Evolutionary conservation across 768 basidiomycete species (phyloP).

Genomic region (Coprinopsis cinerea): DNA sequence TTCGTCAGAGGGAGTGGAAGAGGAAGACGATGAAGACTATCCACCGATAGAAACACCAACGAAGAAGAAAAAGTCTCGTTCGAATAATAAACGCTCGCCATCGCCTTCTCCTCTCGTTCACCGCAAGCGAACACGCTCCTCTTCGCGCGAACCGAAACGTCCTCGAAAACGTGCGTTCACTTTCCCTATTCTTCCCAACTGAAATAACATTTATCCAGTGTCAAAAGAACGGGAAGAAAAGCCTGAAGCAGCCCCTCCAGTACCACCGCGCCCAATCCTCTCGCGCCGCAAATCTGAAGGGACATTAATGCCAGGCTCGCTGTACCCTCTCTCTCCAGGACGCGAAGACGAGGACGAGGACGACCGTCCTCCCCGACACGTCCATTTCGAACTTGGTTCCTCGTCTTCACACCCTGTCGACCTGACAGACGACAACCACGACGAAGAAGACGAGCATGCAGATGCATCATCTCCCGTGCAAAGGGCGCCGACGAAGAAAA

Average conservation of each 20-base stretch:
- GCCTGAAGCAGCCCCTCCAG: conserved; percentile 26
- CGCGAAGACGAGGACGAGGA: conserved; percentile 8
- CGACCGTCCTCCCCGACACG: neutral
- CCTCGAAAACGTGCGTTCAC: neutral
- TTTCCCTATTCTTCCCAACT: neutral
- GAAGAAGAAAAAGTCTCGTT: neutral
- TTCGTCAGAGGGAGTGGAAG: conserved; percentile 7
- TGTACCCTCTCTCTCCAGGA: conserved; percentile 72
- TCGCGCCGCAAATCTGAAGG: neutral
- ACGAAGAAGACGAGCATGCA: neutral
- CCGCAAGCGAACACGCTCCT: neutral
- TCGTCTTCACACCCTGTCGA: conserved; percentile 7
- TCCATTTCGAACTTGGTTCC: conserved; percentile 6
- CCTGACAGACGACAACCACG: conserved; percentile 6
- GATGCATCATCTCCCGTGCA: neutral
- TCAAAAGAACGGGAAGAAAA: too few species aligned
- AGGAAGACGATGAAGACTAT: conserved; percentile 14
- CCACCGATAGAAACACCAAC: conserved; percentile 6
- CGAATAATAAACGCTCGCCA: conserved; percentile 11
- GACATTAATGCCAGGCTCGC: conserved; percentile 71
- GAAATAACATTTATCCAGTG: neutral
- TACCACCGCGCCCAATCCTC: conserved; percentile 7
- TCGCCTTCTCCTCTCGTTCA: conserved; percentile 18
- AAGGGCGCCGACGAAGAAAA: neutral
- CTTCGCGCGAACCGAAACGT: neutral